Evolutionary conservation across 768 basidiomycete species (phyloP), one percentile per base, ranked within the genome.

Genomic region (Boletus sp.): DNA sequence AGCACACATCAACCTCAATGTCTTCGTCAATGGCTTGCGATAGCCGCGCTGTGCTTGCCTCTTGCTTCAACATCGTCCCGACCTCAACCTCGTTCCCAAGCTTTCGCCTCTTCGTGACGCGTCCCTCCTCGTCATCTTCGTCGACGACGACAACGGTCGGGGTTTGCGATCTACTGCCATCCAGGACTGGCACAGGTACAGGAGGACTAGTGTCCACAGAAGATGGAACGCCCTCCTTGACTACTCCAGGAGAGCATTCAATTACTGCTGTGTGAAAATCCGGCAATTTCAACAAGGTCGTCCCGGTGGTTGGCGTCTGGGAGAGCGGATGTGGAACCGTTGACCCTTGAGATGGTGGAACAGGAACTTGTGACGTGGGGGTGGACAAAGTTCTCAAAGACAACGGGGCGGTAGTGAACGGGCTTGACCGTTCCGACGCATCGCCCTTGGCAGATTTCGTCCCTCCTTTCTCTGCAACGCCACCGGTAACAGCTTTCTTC

Each of bases 131-230:
- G 35, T 63, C 59, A 28, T 80, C 80, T 52, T 87, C 86, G n/a
- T 88, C 75, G 37, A 74, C 86, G 33, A 85, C 76, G 45, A 85
- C 73, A 41, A 88, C 75, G 35, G 85, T 80, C n/a, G 85, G 82
- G 79, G 17, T 77, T 76, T 17, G 77, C 56, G 61, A 75, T 39
- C 65, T 68, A 48, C 29, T 47, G 15, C 36, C 40, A 52, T 37
- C 61, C 40, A 24, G 56, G 62, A 74, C 67, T 62, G 75, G 73
- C 6, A 71, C 72, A 52, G 75, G 71, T 0, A 69, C 68, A 12
- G 73, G 66, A 7, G 73, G 62, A 28, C 57, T 62, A 12, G 54
- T 64, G 35, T 63, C 51, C 49, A 67, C 58, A 47, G 55, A 49
- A 28, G 50, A 51, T 28, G 64, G 57, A 28, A 63, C 37, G n/a